Conservation (phyloP, 495 filamentous ascomycete genomes). For the Evernia prunastri region DNA sequence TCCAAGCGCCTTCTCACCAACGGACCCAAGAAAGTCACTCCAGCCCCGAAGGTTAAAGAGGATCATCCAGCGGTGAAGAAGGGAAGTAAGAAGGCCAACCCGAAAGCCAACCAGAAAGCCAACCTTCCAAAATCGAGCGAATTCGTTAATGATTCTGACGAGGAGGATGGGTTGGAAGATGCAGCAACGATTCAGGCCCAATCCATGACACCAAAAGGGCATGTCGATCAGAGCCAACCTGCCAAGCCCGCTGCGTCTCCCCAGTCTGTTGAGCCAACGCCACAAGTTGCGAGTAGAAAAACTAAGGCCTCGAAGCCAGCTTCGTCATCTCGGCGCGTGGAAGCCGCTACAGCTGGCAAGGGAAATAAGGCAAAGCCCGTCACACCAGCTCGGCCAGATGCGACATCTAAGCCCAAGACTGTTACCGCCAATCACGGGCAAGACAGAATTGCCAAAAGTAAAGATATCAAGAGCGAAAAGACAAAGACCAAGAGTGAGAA, state of each 20-base stretch:
- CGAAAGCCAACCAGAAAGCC: conserved; percentile 47
- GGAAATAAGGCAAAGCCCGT: conserved; percentile 22
- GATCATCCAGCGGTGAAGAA: conserved; percentile 38
- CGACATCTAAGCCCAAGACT: conserved; percentile 12
- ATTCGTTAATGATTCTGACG: conserved; percentile 69
- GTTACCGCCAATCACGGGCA: not conserved
- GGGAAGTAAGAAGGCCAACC: conserved; percentile 47
- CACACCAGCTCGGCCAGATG: conserved; percentile 21
- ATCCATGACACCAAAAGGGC: conserved; percentile 28
- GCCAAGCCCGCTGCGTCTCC: conserved; percentile 25
- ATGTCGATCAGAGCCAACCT: conserved; percentile 33
- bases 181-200: conserved; percentile 38
- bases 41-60: conserved; percentile 44
- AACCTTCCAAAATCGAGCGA: conserved; percentile 63
- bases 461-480: conserved; percentile 12
- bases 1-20: conserved; percentile 56
- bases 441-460: conserved; percentile 3
- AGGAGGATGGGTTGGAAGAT: conserved; percentile 55
- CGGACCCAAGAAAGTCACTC: conserved; percentile 40
- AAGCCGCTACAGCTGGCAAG: conserved; percentile 24
- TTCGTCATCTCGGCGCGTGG: conserved; percentile 13
- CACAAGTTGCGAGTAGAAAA: conserved; percentile 9
- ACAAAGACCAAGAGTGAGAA: conserved; percentile 9
- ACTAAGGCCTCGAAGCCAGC: conserved; percentile 22
- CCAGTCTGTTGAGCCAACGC: conserved; percentile 3